Evolutionary conservation across 345 rosid genomes (phyloP), one percentile per base, ranked within the genome.

Genomic region (Salix arbutifolia): DNA sequence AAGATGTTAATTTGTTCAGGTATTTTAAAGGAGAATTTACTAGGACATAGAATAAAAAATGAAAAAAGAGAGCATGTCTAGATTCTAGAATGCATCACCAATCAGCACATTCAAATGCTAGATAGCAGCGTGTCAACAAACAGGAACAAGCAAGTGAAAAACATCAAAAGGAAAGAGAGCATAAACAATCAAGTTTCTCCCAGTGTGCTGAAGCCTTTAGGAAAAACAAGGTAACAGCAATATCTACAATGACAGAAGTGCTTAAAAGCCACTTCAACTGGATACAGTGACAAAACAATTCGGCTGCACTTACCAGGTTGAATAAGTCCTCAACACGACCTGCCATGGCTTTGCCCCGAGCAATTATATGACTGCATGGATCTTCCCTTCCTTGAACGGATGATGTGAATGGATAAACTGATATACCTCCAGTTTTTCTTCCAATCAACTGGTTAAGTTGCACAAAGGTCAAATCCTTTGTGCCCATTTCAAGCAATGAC

Each of bases 391-490:
- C 98, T 50, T 87, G 83, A 53, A 96, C 72, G 31, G 99, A 91
- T 80, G 98, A 96, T 76, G 94, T 91, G 78, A 92, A 88, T 69
- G 98, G 98, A 84, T 90, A 96, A 78, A 96, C 90, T 18, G 98
- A 96, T 84, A 96, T 92, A 38, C 99, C 98, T 58, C 98, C 99
- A 25, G 99, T 96, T 88, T 93, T 96, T 87, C 97, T 88, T 85
- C 99, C 99, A 88, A 96, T 92, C 79, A 96, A 85, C 83, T 96
- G 99, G 87, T 96, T 93, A 72, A 96, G 93, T 84, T 96, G 98
- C 69, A 96, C 99, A 87, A 96, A 96, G 71, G 83, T 84, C 86
- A 92, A 83, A 86, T 96, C 92, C 82, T 90, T 88, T 71, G 98
- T 91, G 76, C 99, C 99, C 99, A 96, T 96, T 90, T 96, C 98